Percentiles rank a stretch among this genome's conserved stretches.
These are phyloP conservation scores for Colletotrichum shisoi DNA, from an alignment of 2,329 filamentous ascomycete species.

Conservation along the genomic window DNA sequence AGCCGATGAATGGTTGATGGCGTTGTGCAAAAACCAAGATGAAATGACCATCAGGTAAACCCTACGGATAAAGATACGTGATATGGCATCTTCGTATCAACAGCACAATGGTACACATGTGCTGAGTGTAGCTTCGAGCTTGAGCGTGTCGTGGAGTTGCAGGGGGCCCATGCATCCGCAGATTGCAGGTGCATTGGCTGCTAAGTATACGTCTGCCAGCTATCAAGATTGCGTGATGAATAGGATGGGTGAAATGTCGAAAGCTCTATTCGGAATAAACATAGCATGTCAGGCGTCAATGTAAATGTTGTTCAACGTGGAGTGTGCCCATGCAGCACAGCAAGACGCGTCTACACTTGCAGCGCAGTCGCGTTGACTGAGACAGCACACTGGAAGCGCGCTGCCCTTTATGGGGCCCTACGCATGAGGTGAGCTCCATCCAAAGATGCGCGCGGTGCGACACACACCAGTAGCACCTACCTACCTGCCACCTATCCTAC, in stretches of 20 bases:
- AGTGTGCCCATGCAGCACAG: not conserved
- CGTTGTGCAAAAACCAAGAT: not conserved
- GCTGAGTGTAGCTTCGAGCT: not conserved
- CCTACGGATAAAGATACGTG: too few species aligned
- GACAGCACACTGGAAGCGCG: conserved; percentile 6
- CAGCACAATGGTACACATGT: too few species aligned
- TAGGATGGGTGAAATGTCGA: too few species aligned
- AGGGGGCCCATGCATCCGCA: not conserved
- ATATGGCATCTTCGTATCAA: not conserved
- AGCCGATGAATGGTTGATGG: not conserved
- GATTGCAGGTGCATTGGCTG: not conserved
- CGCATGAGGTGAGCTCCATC: conserved; percentile 2
- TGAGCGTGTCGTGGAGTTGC: too few species aligned
- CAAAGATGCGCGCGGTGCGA: conserved; percentile 6
- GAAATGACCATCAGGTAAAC: not conserved
- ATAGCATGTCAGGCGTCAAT: too few species aligned
- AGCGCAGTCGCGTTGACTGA: conserved; percentile 12
- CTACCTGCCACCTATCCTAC: too few species aligned
- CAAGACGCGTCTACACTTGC: not conserved
- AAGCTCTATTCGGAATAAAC: not conserved
- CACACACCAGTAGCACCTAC: conserved; percentile 2
- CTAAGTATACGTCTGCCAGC: not conserved
- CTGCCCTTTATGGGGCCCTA: too few species aligned
- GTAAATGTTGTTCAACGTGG: not conserved
- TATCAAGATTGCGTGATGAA: not conserved